Conservation (phyloP, 768 basidiomycete genomes). For the Lactarius indigo region DNA sequence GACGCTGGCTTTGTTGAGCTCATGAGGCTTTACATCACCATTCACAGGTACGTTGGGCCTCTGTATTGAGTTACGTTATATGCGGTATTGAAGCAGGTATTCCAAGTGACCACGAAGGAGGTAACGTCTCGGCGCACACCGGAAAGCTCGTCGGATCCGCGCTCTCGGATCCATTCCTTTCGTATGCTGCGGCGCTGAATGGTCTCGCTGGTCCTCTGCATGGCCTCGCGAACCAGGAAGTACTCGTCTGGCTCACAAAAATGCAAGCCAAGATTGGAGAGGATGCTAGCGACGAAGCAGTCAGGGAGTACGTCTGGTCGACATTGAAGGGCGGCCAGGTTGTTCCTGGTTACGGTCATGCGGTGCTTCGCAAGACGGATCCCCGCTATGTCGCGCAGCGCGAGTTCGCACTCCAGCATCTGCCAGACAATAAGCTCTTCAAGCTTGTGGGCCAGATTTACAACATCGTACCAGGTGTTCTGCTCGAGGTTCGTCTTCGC, state of each 20-base stretch:
- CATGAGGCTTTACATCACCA: constrained; percentile 93
- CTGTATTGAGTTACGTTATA: not conserved
- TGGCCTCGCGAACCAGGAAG: constrained; percentile 97
- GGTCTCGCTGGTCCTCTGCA: constrained; percentile 97
- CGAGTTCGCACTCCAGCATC: constrained; percentile 82
- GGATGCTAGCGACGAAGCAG: constrained; percentile 78
- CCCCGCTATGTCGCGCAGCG: constrained; percentile 89
- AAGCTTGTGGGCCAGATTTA: constrained; percentile 91
- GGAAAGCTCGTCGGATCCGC: constrained; percentile 93
- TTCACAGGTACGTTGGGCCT: constrained; percentile 65
- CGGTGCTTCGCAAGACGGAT: constrained; percentile 86
- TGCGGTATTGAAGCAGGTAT: not conserved
- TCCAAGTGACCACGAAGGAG: constrained; percentile 90
- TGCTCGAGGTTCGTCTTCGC: constrained; percentile 61
- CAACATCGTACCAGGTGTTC: constrained; percentile 83
- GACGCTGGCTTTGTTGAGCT: constrained; percentile 89
- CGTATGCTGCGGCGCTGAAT: constrained; percentile 88
- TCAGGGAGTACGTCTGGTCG: constrained; percentile 92
- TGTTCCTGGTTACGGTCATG: constrained; percentile 89
- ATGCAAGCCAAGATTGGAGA: constrained; percentile 91
- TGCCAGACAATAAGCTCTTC: constrained; percentile 87
- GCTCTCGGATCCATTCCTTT: constrained; percentile 95
- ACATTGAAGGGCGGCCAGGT: constrained; percentile 93
- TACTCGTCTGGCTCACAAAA: constrained; percentile 88
- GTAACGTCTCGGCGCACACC: constrained; percentile 95